Evolutionary conservation across 2,329 filamentous ascomycete genomes (phyloP), one percentile per base, ranked within the genome.

Genomic region (Fusarium clavum): DNA sequence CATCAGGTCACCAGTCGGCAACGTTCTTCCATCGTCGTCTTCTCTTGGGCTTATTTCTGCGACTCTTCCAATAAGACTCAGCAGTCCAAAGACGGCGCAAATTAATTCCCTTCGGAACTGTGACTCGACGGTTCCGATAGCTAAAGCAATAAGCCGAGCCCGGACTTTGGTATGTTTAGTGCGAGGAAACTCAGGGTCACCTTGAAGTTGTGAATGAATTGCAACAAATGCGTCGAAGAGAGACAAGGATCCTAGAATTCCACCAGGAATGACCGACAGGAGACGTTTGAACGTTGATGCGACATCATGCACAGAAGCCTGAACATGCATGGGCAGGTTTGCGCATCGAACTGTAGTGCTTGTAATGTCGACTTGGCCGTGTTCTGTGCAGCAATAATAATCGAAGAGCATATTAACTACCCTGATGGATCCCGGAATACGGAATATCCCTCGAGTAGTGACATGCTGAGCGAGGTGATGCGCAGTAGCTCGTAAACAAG

Each of bases 261-360:
- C 90, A 0, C 90, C 90, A 0, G 90, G 89, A 1, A 92, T 76
- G 1, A 87, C 86, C 0, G 85, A 83, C 1, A 92, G 80, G n/a
- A 92, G 81, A 14, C 84, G 85, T 73, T 92, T 92, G 78, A 92
- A 91, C 1, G 87, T 84, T 3, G 88, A 90, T 4, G 90, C 90
- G 30, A 92, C 86, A 77, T 92, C 90, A 65, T 92, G 88, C 6
- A 88, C 82, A 9, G 86, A 84, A 48, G 82, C 86, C 40, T 83
- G 83, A 64, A 92, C 88, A 71, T 91, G 88, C 3, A 79, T 77
- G 6, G 90, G 90, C 3, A 92, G 80, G 43, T 83, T 88, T 8
- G 88, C 85, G 52, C 83, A 87, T 34, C 87, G 83, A 29, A 89
- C 87, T 1, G 89, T 92, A 51, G 89, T 92, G 49, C 82, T 83